Conservation (phyloP, 78 protist species). For the Planoprotostelium fungivorum region DNA sequence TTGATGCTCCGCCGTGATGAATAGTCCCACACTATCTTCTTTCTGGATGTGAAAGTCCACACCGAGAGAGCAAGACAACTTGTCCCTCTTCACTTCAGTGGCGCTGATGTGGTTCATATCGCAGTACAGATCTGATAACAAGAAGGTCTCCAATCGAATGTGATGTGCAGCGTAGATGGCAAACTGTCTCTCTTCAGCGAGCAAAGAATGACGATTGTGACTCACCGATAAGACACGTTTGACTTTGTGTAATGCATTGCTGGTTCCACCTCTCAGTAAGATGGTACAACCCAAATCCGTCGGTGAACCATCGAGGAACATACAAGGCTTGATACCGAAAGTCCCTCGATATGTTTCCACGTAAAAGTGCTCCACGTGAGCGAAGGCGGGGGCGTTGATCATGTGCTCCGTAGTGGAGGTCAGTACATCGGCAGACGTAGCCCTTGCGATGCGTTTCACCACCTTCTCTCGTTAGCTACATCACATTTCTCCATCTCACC, state of each 20-base stretch:
- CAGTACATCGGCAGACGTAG: neutral
- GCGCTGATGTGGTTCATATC: neutral
- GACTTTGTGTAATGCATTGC: conserved; percentile 5
- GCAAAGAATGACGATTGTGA: neutral
- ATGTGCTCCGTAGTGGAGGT: neutral
- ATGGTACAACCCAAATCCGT: conserved; percentile 49
- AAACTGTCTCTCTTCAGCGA: conserved; percentile 9
- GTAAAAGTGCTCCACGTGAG: conserved; percentile 13
- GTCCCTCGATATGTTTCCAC: conserved; percentile 29
- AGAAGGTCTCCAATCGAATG: conserved; percentile 31
- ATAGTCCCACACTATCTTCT: neutral
- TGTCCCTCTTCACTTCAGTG: neutral
- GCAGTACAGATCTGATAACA: conserved; percentile 24
- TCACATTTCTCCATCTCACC: neutral
- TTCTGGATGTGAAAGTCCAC: neutral
- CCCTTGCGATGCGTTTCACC: neutral
- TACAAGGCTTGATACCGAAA: conserved; percentile 36
- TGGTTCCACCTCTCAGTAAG: conserved; percentile 38
- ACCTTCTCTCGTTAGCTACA: neutral
- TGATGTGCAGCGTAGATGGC: conserved; percentile 28
- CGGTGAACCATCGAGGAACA: conserved; percentile 44
- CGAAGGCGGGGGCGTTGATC: neutral
- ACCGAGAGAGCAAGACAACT: neutral
- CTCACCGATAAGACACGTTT: conserved; percentile 19
- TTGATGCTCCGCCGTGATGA: neutral